A percentile compares a stretch with the other conserved stretches of the same genome.
Evolutionary conservation across 192 early-diverging fungal species (phyloP).

Genomic region (Coemansia sp.): DNA sequence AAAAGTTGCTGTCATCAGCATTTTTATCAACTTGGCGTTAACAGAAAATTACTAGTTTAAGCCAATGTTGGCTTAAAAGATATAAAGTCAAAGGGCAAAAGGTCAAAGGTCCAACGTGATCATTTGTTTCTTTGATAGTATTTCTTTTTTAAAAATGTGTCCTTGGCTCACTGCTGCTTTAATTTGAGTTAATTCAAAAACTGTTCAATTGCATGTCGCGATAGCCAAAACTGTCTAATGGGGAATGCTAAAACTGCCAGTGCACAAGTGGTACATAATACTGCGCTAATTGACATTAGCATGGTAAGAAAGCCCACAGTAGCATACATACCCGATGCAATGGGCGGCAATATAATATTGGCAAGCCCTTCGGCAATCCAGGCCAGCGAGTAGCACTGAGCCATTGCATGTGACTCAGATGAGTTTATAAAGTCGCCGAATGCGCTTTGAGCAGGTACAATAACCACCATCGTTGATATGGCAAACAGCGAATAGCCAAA

Average conservation of each 20-base stretch:
- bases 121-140: not conserved
- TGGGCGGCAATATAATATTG: conserved; percentile 42
- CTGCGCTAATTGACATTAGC: conserved; percentile 41
- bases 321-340: conserved; percentile 33
- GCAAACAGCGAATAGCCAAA: conserved; percentile 50
- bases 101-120: not conserved
- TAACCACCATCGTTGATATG: conserved; percentile 36
- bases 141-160: not conserved
- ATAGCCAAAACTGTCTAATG: conserved; percentile 9
- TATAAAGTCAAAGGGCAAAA: conserved; percentile 9
- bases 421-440: conserved; percentile 54
- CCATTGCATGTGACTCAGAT: conserved; percentile 40
- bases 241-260: conserved; percentile 35
- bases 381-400: conserved; percentile 49
- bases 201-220: not conserved
- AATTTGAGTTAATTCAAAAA: no score
- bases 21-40: no score
- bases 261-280: conserved; percentile 31
- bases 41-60: no score
- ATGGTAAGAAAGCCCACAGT: conserved; percentile 27
- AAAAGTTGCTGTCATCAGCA: conserved; percentile 1
- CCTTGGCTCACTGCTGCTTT: not conserved
- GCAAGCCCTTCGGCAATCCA: conserved; percentile 52
- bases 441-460: conserved; percentile 52
- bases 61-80: not conserved